Evolutionary conservation across 2,329 filamentous ascomycete species (phyloP).

Genomic region (Trichoderma afroharzianum): DNA sequence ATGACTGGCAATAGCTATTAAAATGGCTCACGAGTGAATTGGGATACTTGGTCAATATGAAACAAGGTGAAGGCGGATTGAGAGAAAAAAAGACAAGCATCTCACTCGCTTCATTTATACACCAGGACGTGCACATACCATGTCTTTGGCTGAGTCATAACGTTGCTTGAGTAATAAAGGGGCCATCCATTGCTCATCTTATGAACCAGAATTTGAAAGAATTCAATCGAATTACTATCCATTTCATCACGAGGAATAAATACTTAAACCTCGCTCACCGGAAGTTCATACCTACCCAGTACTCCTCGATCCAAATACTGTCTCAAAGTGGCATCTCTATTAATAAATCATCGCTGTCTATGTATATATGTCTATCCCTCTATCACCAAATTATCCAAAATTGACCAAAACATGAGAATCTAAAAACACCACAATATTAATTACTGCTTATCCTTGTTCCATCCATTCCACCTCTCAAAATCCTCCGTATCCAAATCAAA

Average conservation of each 20-base stretch:
- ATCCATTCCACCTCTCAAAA: slow-evolving; percentile 39
- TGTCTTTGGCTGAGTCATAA: neutral
- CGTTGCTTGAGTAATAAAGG: neutral
- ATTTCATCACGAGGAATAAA: neutral
- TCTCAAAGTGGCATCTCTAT: neutral
- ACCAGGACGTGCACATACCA: neutral
- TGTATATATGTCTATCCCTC: neutral
- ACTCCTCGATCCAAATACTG: neutral
- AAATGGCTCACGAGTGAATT: neutral
- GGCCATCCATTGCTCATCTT: neutral
- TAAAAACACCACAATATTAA: neutral
- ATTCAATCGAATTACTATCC: neutral
- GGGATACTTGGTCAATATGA: neutral
- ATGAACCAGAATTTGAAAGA: neutral
- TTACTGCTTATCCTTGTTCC: neutral
- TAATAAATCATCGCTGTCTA: neutral
- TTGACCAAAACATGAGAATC: neutral
- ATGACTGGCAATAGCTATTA: neutral
- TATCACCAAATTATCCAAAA: neutral
- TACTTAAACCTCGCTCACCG: neutral
- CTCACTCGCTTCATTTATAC: neutral
- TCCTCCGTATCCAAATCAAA: slow-evolving; percentile 39
- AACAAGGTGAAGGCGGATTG: neutral
- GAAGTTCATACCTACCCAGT: neutral
- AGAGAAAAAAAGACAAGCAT: neutral